Base-by-base conservation (phyloP, 495 filamentous ascomycete genomes). In the Lasiosphaeris hirsuta region DNA sequence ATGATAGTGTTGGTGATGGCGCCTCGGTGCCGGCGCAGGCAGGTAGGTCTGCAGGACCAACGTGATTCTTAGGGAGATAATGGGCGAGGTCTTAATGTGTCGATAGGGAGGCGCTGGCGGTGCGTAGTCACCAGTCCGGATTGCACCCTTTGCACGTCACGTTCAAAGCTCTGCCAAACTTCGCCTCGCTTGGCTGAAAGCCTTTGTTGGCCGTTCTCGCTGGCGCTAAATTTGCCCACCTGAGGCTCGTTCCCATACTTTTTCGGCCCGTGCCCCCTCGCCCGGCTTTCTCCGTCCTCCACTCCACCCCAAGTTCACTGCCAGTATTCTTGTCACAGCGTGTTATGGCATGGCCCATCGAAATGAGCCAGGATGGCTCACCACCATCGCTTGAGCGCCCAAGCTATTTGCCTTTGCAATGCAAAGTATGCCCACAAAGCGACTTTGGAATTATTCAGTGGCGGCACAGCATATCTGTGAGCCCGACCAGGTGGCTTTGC, bases 1-100 rank as follows among this genome's bases (percentile, higher is more conserved):
- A 83, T 80, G 49, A 59, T 73, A 41, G 63, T 63, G 65, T 68
- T 37, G 52, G 8, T 35, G 61, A 53, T 59, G 59, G 52, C 19
- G 47, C 45, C 39, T 30, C 49, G 34, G 10, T 4, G 38, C 36
- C 30, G 23, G 17, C 30, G 37, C n/a, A 46, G 39, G 34, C n/a
- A 46, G 39, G 34, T 17, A 33, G 8, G 11, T 33, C n/a, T 17
- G 44, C 1, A 41, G 18, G 33, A 11, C 34, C 41, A 10, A 34
- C 23, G 18, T 7, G 41, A 19, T 51, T 9, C 40, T 18, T 45
- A 51, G 30, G 33, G 46, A 11, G 55, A 10, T 7, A 35, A 14
- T 10, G 15, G 0, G 23, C 14, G 17, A 42, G 51, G 42, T 23
- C 48, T 47, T 39, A 59, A 53, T 45, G 43, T 44, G 57, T 38